Evolutionary conservation across 2,329 filamentous ascomycete genomes (phyloP).

Genomic region (Penicillium sp.): DNA sequence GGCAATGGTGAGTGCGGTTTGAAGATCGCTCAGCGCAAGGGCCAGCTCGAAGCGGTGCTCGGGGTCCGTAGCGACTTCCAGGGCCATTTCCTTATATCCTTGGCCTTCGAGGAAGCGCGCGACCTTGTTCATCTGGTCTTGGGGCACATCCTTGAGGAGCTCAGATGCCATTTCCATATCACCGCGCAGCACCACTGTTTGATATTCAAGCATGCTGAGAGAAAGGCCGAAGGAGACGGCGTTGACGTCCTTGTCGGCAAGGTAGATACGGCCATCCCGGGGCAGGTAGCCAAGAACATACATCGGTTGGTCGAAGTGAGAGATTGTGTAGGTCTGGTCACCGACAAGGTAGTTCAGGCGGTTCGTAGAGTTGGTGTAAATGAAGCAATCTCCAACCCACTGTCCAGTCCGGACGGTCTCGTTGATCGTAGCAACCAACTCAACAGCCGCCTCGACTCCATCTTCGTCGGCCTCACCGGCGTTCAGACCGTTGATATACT

Average conservation of each 20-base stretch:
- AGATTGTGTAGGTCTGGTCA: constrained; percentile 96
- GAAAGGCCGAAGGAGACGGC: constrained; percentile 89
- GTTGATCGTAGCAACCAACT: constrained; percentile 92
- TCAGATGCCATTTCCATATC: constrained; percentile 91
- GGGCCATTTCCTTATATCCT: constrained; percentile 90
- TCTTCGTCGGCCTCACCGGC: constrained; percentile 81
- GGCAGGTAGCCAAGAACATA: constrained; percentile 95
- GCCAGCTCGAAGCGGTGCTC: constrained; percentile 97
- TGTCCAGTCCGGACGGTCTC: constrained; percentile 91
- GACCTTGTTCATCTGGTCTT: constrained; percentile 97
- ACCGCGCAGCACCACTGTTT: constrained; percentile 88
- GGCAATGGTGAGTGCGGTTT: constrained; percentile 82
- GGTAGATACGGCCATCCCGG: constrained; percentile 89
- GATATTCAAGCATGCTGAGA: constrained; percentile 90
- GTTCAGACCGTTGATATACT: constrained; percentile 80
- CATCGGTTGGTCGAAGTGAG: constrained; percentile 93
- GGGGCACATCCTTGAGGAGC: constrained; percentile 76
- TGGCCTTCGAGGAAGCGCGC: constrained; percentile 96
- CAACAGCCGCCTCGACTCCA: constrained; percentile 92
- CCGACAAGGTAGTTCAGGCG: constrained; percentile 96
- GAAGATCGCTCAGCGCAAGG: constrained; percentile 75
- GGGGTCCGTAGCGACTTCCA: constrained; percentile 89
- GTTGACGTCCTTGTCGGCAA: constrained; percentile 92
- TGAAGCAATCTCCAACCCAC: constrained; percentile 98
- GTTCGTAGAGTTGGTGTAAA: constrained; percentile 97